Conservation (phyloP, 805 yeast species). For the Citeromyces nyonsensis region DNA sequence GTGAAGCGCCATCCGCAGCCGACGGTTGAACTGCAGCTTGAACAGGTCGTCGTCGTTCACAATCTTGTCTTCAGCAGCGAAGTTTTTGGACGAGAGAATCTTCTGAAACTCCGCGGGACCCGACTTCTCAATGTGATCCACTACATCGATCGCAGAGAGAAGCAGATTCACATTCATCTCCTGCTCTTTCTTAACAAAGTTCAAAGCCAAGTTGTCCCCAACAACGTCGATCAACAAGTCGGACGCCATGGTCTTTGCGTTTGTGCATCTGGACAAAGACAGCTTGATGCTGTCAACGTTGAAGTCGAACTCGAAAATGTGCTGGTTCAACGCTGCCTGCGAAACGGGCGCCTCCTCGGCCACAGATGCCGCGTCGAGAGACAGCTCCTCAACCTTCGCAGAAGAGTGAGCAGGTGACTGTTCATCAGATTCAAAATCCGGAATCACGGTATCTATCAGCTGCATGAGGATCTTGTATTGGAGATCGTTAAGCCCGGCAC, state of each 20-base stretch:
- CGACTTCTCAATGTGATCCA: conserved; percentile 58
- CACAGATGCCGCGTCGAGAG: neutral
- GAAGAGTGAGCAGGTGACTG: conserved; percentile 12
- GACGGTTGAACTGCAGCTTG: conserved; percentile 38
- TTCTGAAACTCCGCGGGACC: conserved; percentile 50
- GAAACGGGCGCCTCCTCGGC: neutral
- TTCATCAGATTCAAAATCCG: conserved; percentile 23
- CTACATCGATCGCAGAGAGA: conserved; percentile 50
- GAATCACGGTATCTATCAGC: conserved; percentile 54
- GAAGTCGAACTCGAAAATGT: conserved; percentile 56
- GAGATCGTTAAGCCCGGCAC: conserved; percentile 66
- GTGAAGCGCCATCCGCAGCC: conserved; percentile 41
- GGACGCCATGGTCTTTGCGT: conserved; percentile 41
- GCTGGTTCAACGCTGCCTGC: conserved; percentile 27
- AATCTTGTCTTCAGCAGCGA: conserved; percentile 17
- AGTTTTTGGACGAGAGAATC: conserved; percentile 48
- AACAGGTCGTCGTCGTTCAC: conserved; percentile 32
- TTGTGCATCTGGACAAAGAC: conserved; percentile 52
- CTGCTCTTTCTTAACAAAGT: conserved; percentile 39
- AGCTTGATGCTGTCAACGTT: conserved; percentile 48
- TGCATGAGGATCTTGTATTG: conserved; percentile 85
- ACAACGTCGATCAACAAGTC: conserved; percentile 59
- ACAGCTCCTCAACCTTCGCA: neutral
- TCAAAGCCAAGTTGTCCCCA: conserved; percentile 47
- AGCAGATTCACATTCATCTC: conserved; percentile 53